Evolutionary conservation across 345 rosid species (phyloP).

Genomic region (Trapa incisa): DNA sequence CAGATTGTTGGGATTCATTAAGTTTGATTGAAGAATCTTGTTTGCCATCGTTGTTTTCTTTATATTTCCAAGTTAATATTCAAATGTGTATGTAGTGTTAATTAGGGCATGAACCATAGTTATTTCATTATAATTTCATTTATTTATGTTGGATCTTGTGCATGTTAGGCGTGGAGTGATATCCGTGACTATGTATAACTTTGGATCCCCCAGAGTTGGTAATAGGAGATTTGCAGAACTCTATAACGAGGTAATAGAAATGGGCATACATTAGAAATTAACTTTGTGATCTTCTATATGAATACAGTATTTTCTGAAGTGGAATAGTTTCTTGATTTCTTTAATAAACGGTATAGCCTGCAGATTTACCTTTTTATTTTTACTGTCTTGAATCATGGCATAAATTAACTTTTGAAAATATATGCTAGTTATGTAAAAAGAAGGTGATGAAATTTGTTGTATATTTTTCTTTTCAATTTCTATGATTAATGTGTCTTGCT

Average conservation of each 20-base stretch:
- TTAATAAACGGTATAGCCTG: background rate
- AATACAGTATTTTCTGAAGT: background rate
- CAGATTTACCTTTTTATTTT: background rate
- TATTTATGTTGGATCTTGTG: conserved; percentile 5
- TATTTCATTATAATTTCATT: background rate
- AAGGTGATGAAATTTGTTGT: background rate
- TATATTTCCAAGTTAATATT: too few species aligned
- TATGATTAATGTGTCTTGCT: background rate
- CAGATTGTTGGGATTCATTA: background rate
- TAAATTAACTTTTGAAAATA: background rate
- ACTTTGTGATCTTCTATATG: background rate
- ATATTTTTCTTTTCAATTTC: background rate
- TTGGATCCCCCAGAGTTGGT: conserved; percentile 97
- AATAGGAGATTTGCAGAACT: conserved; percentile 74
- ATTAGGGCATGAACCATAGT: background rate
- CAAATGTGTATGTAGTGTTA: background rate
- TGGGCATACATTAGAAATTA: background rate
- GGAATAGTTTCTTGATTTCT: background rate
- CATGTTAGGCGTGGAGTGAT: conserved; percentile 49
- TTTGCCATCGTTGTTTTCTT: background rate
- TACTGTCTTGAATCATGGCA: background rate
- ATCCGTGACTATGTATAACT: conserved; percentile 80
- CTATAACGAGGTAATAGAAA: conserved; percentile 58
- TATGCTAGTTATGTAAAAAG: background rate
- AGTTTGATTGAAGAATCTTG: background rate